A percentile compares a stretch with the other conserved stretches of the same genome.
Evolutionary conservation across 371 early-diverging fungal genomes (phyloP).

Genomic region (Dichotomocladium elegans): DNA sequence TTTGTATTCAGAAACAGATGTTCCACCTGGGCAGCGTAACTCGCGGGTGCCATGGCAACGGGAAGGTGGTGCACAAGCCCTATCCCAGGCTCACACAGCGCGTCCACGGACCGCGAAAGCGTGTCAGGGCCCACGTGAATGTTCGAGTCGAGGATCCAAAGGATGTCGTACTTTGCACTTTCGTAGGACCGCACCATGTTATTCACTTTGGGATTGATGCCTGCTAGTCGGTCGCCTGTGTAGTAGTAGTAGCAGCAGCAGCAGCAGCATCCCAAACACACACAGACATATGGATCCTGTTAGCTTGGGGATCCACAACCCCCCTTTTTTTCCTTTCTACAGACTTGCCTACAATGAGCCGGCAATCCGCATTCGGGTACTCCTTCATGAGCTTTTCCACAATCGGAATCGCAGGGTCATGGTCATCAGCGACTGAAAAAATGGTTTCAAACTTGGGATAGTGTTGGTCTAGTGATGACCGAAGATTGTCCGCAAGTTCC

Average conservation of each 20-base stretch:
- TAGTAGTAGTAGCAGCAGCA: no score
- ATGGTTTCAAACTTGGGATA: constrained; percentile 84
- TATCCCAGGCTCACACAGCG: constrained; percentile 66
- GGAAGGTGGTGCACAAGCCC: constrained; percentile 94
- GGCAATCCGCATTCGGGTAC: constrained; percentile 69
- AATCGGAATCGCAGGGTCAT: constrained; percentile 76
- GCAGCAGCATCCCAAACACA: neutral
- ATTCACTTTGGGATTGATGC: constrained; percentile 94
- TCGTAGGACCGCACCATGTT: constrained; percentile 85
- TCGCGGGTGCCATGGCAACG: constrained; percentile 66
- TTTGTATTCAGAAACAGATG: constrained; percentile 80
- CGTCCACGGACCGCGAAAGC: constrained; percentile 75
- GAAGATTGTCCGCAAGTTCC: constrained; percentile 74
- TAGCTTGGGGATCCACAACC: no score
- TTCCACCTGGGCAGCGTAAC: constrained; percentile 83
- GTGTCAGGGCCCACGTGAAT: constrained; percentile 73
- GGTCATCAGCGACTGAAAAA: constrained; percentile 75
- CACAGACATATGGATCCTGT: neutral
- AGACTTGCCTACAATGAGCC: constrained; percentile 47
- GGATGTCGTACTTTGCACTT: constrained; percentile 76
- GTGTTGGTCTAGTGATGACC: constrained; percentile 75
- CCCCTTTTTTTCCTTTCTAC: neutral
- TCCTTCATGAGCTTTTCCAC: constrained; percentile 63
- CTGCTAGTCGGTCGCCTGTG: constrained; percentile 63
- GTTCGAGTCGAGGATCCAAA: constrained; percentile 95